Evolutionary conservation across 805 yeast species (phyloP), one percentile per base, ranked within the genome.

Genomic region (Kregervanrija delftensis): DNA sequence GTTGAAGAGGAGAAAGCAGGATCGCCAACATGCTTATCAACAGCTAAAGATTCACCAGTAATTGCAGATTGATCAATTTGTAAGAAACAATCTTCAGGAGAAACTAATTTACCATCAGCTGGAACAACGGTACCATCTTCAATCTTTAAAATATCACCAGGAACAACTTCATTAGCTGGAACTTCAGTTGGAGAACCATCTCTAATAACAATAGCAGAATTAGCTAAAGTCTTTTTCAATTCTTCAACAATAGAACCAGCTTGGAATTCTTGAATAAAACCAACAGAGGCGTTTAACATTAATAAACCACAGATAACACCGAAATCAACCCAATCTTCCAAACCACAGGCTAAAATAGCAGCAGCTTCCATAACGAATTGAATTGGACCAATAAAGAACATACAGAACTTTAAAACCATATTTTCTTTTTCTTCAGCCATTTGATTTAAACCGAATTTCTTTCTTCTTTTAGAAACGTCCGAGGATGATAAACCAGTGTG

Each of bases 341-440:
- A 76, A 83, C 96, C 96, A 55, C 95, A 95, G 62, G 96, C 96
- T 68, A 87, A 76, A 54, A 88, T 77, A 59, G 96, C 96, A 60
- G 96, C 96, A 63, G 91, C 93, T 74, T 88, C 96, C 96, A 87
- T 87, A 65, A 87, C 96, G 81, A 88, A 87, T 75, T 87, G 96
- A 68, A 88, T 87, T 57, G 96, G 96, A 73, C 96, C 96, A 53
- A 88, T 83, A 67, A 87, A 87, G 77, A 86, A 87, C 83, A 78
- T 76, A 61, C 83, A 63, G 66, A 87, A 87, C 75, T 88, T 88
- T 55, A 86, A 69, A 49, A 86, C 53, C 68, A 85, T 54, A 71
- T 83, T 84, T 72, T 86, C 95, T 57, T 77, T 69, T 66, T 88
- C 95, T 71, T 87, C 96, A 53, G 86, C 80, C 95, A 87, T 86